Evolutionary conservation across 192 early-diverging fungal genomes (phyloP), one percentile per base, ranked within the genome.

Genomic region (Podila clonocystis): DNA sequence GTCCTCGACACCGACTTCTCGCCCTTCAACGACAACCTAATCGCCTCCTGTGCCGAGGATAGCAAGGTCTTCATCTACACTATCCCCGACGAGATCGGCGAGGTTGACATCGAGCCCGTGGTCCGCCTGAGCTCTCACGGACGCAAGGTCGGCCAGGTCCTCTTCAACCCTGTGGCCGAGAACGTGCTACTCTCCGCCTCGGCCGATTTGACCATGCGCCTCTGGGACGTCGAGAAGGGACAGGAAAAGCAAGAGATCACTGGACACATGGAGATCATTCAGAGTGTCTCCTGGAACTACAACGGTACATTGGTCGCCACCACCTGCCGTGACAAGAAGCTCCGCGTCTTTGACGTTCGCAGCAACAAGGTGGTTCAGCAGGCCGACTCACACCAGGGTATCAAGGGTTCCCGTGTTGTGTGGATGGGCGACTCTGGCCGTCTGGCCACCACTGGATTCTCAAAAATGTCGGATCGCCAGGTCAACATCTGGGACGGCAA

Each of bases 1-100:
- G 98, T 99, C 24, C 87, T 99, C 63, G 98, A 99, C 84, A 99
- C 97, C 22, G 95, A 95, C 75, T 99, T 98, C 72, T 94, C 97
- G 77, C 97, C 96, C 30, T 99, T 98, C 86, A 98, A 99, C 70
- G 98, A 99, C 83, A 90, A 97, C 84, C 86, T 99, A 63, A 89
- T 99, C 74, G 98, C 98, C 28, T 94, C 93, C 12, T 90, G 86
- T 59, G 85, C 91, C n/a, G 94, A 96, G 74, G 94, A 93, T 82
- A 90, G 87, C 82, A 91, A 96, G 84, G 94, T 95, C 41, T 97
- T 98, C 95, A 89, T 99, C 52, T 99, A 97, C 96, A 91, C 84
- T 15, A 95, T 99, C 74, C 97, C 97, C 0, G 91, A 93, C 66
- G 92, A 93, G 72, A 83, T 87, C 82, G 77, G 75, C 19, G 87